Base-by-base conservation (phyloP, 345 rosid genomes). In the Hibiscus syriacus region DNA sequence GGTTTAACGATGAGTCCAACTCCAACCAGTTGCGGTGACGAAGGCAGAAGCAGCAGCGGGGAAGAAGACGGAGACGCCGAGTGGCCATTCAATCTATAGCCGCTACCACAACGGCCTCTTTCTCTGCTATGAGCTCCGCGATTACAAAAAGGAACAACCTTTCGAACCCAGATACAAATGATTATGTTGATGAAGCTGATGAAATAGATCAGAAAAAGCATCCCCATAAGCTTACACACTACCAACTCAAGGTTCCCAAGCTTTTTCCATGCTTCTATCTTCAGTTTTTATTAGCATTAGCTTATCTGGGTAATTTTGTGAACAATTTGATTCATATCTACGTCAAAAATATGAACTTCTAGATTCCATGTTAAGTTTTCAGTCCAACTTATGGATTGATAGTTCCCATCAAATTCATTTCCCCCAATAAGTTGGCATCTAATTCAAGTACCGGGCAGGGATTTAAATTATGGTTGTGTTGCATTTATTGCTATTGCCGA, bases 31-130 rank as follows among this genome's bases (percentile, higher is more conserved):
- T 20, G 70, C 66, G 43, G 66, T 66, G 38, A n/a, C n/a, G n/a
- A 64, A 23, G 54, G 23, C 25, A 20, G 54, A 46, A 72, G 80
- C 70, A 77, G 80, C 68, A 85, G 87, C 75, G 80, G 85, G 56
- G 94, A 84, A 20, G 97, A 89, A 70, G 92, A 85, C 55, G 90
- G 77, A 43, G 86, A 86, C 32, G 87, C 83, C 29, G 80, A 82
- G 71, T 87, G 92, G 92, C 94, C 50, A 85, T 93, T 54, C 78
- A 80, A 36, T 93, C 96, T 3, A 71, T 90, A 29, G 93, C 74
- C 27, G 73, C 87, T 55, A 77, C 92, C 52, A 87, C 87, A 49
- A 73, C 80, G 49, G 82, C 86, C 50, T 74, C 77, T 45, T 86
- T 78, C 64, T 79, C 66, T 19, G 55, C 74, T 30, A 79, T 64